These are phyloP conservation scores for Xylaria sp. DNA, from an alignment of 2,329 filamentous ascomycete genomes.

Conservation along the genomic window DNA sequence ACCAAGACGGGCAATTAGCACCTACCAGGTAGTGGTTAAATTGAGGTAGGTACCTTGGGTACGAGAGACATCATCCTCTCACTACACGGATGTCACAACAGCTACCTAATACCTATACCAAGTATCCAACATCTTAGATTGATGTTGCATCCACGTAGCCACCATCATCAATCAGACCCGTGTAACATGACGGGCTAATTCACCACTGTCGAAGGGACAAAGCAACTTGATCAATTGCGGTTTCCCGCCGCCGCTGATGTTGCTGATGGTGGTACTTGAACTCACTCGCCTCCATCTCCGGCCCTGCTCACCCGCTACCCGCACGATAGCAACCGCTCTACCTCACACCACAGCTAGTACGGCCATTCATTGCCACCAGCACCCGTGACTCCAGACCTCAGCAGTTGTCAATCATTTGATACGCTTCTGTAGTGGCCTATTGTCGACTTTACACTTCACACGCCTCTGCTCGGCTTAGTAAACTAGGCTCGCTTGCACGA, in stretches of 20 bases:
- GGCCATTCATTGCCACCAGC: not conserved
- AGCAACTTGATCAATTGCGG: not conserved
- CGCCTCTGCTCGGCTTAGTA: not conserved
- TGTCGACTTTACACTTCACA: not conserved
- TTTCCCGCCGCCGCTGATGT: not conserved
- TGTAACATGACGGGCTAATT: not conserved
- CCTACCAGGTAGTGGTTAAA: too few relatives aligned
- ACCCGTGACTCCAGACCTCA: not conserved
- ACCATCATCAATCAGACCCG: not conserved
- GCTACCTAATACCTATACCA: too few relatives aligned
- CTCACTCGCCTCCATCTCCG: not conserved
- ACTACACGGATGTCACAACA: too few relatives aligned
- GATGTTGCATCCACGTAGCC: conserved; percentile 2
- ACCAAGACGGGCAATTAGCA: too few relatives aligned
- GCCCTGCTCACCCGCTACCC: not conserved
- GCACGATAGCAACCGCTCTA: not conserved
- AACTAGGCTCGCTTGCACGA: not conserved
- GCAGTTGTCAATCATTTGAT: not conserved
- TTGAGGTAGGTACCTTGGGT: too few relatives aligned
- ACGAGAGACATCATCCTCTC: too few relatives aligned
- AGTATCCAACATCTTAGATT: not conserved
- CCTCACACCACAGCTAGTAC: not conserved
- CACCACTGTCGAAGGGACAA: not conserved
- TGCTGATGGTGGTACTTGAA: conserved; percentile 6
- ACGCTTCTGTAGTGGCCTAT: not conserved